Conservation (phyloP, 176 grass and related monocot species). For the Bonia amplexicaulis region DNA sequence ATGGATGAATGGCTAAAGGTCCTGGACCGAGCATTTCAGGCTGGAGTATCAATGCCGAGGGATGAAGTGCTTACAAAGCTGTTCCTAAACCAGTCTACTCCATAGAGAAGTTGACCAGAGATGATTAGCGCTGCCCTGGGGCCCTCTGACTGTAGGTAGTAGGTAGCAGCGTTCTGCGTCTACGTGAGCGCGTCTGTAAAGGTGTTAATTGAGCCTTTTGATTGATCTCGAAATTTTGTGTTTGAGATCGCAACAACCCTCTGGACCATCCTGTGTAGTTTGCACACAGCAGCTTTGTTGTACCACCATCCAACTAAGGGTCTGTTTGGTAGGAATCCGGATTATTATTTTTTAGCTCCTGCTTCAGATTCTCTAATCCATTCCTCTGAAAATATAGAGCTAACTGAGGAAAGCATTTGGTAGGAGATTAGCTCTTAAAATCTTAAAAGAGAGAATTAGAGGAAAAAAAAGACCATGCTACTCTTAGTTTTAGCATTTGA, state of each 20-base stretch:
- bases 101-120: conserved; percentile 29
- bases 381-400: too few species aligned
- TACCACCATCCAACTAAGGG: conserved; percentile 2
- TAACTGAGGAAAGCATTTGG: too few species aligned
- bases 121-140: background rate
- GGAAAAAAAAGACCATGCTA: too few species aligned
- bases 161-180: conserved; percentile 22
- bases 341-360: too few species aligned
- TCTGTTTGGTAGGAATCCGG: too few species aligned
- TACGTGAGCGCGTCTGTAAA: conserved; percentile 26
- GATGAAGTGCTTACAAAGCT: conserved; percentile 57
- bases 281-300: conserved; percentile 17
- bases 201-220: conserved; percentile 27
- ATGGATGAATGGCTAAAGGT: conserved; percentile 67
- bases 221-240: conserved; percentile 15
- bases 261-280: conserved; percentile 15
- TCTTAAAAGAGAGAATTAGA: too few species aligned
- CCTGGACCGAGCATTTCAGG: conserved; percentile 49
- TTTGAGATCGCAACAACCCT: background rate
- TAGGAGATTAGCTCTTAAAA: too few species aligned
- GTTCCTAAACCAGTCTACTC: conserved; percentile 35
- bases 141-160: conserved; percentile 24
- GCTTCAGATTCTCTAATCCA: too few species aligned
- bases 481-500: too few species aligned
- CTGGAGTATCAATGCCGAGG: conserved; percentile 61